A percentile compares a stretch with the other conserved stretches of the same genome.
Evolutionary conservation across 208 protist species (phyloP).

Genomic region (Trypanosoma lewisi): DNA sequence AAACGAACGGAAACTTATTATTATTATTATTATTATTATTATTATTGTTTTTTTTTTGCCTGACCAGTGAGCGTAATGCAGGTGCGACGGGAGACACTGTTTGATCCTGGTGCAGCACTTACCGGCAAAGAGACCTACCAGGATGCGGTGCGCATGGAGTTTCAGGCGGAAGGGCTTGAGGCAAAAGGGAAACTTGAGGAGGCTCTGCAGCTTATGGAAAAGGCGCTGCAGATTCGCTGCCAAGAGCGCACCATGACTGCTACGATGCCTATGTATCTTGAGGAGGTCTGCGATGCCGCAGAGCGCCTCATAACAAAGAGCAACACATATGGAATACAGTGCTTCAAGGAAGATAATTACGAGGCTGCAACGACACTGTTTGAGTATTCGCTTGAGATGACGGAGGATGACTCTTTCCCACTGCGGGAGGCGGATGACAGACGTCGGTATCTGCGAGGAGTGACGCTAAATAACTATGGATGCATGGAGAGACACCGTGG

Average conservation of each 20-base stretch:
- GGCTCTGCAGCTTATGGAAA: conserved; percentile 77
- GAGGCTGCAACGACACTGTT: conserved; percentile 50
- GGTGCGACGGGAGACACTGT: background rate
- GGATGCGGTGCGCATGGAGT: conserved; percentile 65
- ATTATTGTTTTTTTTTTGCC: conserved; percentile 15
- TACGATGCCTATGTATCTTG: background rate
- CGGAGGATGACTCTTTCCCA: conserved; percentile 58
- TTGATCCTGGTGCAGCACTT: conserved; percentile 16
- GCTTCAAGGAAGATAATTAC: conserved; percentile 82
- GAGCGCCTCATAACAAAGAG: conserved; percentile 76
- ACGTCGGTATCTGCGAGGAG: conserved; percentile 71
- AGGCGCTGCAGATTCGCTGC: conserved; percentile 73
- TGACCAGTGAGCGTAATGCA: background rate
- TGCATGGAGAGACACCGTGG: conserved; percentile 88
- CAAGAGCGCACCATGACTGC: conserved; percentile 17
- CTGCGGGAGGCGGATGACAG: conserved; percentile 54
- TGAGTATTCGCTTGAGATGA: conserved; percentile 68
- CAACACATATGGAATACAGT: conserved; percentile 64
- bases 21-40: conserved; percentile 3
- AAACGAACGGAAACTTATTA: background rate
- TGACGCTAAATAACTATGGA: conserved; percentile 89
- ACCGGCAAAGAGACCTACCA: conserved; percentile 55
- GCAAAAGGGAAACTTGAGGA: conserved; percentile 45
- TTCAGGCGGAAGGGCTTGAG: conserved; percentile 53
- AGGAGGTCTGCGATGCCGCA: conserved; percentile 60